phyloP scores from a whole-genome alignment of 208 protist genomes.

The Leishmania braziliensis region DNA sequence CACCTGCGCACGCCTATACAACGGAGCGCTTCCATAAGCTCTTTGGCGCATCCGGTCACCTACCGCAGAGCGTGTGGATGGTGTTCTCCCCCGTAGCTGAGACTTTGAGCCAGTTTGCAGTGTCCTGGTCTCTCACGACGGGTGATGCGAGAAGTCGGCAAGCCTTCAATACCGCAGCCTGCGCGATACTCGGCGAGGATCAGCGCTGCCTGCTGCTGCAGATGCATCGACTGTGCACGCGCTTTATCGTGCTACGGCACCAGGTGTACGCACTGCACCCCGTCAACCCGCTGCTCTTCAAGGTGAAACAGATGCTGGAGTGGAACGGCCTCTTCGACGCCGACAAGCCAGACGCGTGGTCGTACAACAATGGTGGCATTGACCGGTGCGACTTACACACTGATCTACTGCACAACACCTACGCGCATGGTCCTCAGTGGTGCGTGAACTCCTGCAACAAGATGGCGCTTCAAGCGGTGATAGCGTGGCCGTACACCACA shows the following conservation, averaged over 20 bases:
- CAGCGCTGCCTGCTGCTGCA: slow-evolving; percentile 24
- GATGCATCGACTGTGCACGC: slow-evolving; percentile 26
- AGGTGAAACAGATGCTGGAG: slow-evolving; percentile 42
- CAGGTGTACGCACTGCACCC: slow-evolving; percentile 22
- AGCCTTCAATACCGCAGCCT: slow-evolving; percentile 16
- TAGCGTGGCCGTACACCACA: background rate
- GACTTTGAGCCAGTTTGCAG: slow-evolving; percentile 21
- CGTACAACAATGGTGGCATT: background rate
- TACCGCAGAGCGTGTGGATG: slow-evolving; percentile 20
- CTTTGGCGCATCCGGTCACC: slow-evolving; percentile 8
- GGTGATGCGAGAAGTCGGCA: background rate
- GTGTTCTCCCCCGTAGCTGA: slow-evolving; percentile 14
- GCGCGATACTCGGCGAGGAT: slow-evolving; percentile 16
- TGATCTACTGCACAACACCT: slow-evolving; percentile 8
- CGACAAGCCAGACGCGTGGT: slow-evolving; percentile 9
- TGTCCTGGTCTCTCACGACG: slow-evolving; percentile 29
- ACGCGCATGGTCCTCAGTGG: slow-evolving; percentile 8
- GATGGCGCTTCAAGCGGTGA: background rate
- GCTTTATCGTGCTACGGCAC: slow-evolving; percentile 23
- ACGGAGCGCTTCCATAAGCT: slow-evolving; percentile 24
- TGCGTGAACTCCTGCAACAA: slow-evolving; percentile 9
- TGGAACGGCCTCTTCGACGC: slow-evolving; percentile 22
- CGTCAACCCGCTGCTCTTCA: slow-evolving; percentile 26
- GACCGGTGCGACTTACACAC: slow-evolving; percentile 24
- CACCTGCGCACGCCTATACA: slow-evolving; percentile 22